A percentile compares a stretch with the other conserved stretches of the same genome.
phyloP scores from a whole-genome alignment of 306 rosid genomes.

The Prunus mongolica region DNA sequence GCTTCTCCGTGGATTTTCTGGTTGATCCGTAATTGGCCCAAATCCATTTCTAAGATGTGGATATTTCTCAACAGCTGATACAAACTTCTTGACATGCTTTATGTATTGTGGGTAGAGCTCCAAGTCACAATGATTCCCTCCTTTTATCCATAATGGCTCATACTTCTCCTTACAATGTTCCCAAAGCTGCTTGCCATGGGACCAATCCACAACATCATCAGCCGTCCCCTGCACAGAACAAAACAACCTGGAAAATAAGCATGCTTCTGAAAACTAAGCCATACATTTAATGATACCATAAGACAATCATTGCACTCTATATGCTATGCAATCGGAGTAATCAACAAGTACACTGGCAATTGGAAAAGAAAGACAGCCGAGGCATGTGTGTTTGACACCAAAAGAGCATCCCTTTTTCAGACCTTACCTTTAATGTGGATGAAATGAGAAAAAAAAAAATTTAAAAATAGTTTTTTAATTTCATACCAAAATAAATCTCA shows the following conservation, averaged over 20 bases:
- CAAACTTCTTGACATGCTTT: conserved; percentile 86
- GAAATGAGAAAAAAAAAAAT: neutral
- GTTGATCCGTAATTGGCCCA: conserved; percentile 41
- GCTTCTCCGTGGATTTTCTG: conserved; percentile 66
- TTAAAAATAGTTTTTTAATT: neutral
- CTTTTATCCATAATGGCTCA: conserved; percentile 93
- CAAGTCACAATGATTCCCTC: conserved; percentile 92
- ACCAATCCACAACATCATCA: conserved; percentile 89
- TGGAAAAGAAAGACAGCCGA: neutral
- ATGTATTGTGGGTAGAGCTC: conserved; percentile 86
- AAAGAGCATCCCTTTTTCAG: conserved; percentile 8
- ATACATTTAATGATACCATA: neutral
- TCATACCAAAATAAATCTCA: neutral
- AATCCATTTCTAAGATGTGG: conserved; percentile 33
- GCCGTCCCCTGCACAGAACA: conserved; percentile 62
- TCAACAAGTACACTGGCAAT: neutral
- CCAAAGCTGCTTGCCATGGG: conserved; percentile 97
- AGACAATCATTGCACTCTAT: neutral
- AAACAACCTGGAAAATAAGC: conserved; percentile 18
- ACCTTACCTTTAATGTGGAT: neutral
- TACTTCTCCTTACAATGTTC: conserved; percentile 87
- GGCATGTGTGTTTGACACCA: conserved; percentile 7
- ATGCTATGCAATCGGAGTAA: neutral
- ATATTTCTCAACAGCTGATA: conserved; percentile 55
- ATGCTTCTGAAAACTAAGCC: conserved; percentile 15